A percentile compares a stretch with the other conserved stretches of the same genome.
phyloP scores from a whole-genome alignment of 2,329 filamentous ascomycete genomes.

The Tolypocladium sp. region DNA sequence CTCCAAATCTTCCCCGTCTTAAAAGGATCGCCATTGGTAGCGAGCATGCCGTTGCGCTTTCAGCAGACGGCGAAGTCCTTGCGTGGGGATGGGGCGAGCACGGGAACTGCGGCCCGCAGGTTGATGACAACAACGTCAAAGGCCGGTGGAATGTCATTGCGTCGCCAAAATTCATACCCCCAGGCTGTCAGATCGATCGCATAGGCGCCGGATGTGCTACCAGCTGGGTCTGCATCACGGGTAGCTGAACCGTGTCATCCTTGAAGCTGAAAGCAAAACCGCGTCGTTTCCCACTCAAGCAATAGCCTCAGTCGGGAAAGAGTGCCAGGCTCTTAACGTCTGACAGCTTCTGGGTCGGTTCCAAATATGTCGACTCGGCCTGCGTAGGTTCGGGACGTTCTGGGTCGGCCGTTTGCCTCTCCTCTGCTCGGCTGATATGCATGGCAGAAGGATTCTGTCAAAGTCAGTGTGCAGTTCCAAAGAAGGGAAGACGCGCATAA shows the following conservation, averaged over 20 bases:
- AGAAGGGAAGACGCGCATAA: constrained; percentile 4
- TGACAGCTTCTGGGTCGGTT: constrained; percentile 66
- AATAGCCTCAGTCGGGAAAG: constrained; percentile 24
- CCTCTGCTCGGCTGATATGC: constrained; percentile 30
- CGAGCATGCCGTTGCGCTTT: constrained; percentile 75
- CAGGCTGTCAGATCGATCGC: constrained; percentile 41
- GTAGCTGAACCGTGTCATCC: neutral
- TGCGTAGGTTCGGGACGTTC: constrained; percentile 11
- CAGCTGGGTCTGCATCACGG: constrained; percentile 59
- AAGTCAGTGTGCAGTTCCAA: constrained; percentile 16
- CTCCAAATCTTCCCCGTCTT: constrained; percentile 48
- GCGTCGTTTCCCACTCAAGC: neutral
- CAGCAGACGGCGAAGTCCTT: constrained; percentile 55
- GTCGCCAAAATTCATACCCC: constrained; percentile 43
- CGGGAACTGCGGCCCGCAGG: constrained; percentile 78
- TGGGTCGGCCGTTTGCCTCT: constrained; percentile 9
- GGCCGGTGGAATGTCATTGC: constrained; percentile 60
- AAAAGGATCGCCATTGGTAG: constrained; percentile 70
- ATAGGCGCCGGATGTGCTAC: constrained; percentile 87
- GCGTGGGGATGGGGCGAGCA: constrained; percentile 98
- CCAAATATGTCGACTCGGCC: constrained; percentile 32
- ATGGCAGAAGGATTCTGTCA: constrained; percentile 32
- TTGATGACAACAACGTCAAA: constrained; percentile 56
- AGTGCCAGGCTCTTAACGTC: constrained; percentile 46
- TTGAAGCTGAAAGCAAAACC: neutral